These are phyloP conservation scores for Malania oleifera DNA, from an alignment of 164 flowering plant species.

Conservation along the genomic window DNA sequence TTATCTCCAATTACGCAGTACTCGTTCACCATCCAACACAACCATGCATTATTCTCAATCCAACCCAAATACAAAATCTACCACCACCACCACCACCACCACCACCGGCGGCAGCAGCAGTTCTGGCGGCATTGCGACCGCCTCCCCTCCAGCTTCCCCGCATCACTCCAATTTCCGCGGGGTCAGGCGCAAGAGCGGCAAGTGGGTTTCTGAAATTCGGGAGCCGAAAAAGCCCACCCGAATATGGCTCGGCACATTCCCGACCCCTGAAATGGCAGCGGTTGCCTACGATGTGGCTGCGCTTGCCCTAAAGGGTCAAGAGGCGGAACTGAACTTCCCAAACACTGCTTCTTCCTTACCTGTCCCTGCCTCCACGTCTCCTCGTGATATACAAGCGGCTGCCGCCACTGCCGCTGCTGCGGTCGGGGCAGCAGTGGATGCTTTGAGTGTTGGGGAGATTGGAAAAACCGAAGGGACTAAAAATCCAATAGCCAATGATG, in stretches of 20 bases:
- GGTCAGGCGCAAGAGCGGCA: slow-evolving; percentile 50
- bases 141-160: slow-evolving; percentile 9
- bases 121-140: neutral
- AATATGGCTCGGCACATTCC: slow-evolving; percentile 66
- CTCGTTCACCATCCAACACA: neutral
- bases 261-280: slow-evolving; percentile 69
- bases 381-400: slow-evolving; percentile 54
- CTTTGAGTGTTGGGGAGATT: slow-evolving; percentile 1
- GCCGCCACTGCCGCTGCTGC: slow-evolving; percentile 60
- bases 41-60: slow-evolving; percentile 14
- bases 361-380: slow-evolving; percentile 46
- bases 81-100: neutral
- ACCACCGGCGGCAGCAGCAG: neutral
- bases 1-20: neutral
- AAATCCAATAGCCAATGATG: neutral
- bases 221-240: slow-evolving; percentile 58
- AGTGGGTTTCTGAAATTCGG: slow-evolving; percentile 69
- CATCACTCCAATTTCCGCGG: slow-evolving; percentile 41
- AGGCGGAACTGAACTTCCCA: slow-evolving; percentile 61
- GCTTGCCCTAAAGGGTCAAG: slow-evolving; percentile 47
- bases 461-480: neutral
- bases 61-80: neutral
- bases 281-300: slow-evolving; percentile 70
- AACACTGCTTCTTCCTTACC: slow-evolving; percentile 34
- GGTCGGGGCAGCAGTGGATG: slow-evolving; percentile 50